Conservation (phyloP, 495 filamentous ascomycete genomes). For the Gamarada debralockiae region DNA sequence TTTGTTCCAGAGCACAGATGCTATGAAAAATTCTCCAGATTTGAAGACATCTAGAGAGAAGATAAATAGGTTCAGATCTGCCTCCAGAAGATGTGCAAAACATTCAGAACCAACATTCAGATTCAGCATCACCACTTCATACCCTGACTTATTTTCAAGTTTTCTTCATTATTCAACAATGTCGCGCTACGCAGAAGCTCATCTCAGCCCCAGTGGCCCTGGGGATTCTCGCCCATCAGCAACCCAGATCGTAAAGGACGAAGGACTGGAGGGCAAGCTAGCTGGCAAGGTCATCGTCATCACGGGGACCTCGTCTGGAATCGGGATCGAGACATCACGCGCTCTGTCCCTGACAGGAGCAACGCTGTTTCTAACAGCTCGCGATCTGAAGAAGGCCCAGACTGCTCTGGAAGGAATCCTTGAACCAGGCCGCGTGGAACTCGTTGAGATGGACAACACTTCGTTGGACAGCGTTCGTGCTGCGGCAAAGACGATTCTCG, state of each 20-base stretch:
- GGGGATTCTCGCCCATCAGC: slow-evolving; percentile 44
- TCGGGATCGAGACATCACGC: slow-evolving; percentile 47
- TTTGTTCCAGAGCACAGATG: too few species aligned
- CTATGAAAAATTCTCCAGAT: too few species aligned
- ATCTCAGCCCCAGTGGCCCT: slow-evolving; percentile 35
- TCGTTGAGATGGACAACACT: slow-evolving; percentile 33
- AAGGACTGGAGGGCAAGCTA: slow-evolving; percentile 37
- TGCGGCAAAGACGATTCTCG: slow-evolving; percentile 24
- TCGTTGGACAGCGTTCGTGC: slow-evolving; percentile 26
- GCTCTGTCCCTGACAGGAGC: slow-evolving; percentile 45
- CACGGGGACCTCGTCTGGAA: slow-evolving; percentile 46
- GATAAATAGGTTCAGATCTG: too few species aligned
- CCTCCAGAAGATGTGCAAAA: too few species aligned
- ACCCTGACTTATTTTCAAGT: too few species aligned
- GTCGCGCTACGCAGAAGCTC: slow-evolving; percentile 41
- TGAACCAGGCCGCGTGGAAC: slow-evolving; percentile 24
- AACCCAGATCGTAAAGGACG: slow-evolving; percentile 46
- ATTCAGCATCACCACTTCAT: too few species aligned
- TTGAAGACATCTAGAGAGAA: too few species aligned
- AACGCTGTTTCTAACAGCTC: slow-evolving; percentile 37
- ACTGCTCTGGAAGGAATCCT: slow-evolving; percentile 28
- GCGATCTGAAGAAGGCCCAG: slow-evolving; percentile 37
- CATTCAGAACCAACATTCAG: too few species aligned
- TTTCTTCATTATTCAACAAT: too few species aligned
- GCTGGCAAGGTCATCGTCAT: slow-evolving; percentile 45